These are phyloP conservation scores for Lasiosphaeria hispida DNA, from an alignment of 495 filamentous ascomycete species.

Conservation along the genomic window DNA sequence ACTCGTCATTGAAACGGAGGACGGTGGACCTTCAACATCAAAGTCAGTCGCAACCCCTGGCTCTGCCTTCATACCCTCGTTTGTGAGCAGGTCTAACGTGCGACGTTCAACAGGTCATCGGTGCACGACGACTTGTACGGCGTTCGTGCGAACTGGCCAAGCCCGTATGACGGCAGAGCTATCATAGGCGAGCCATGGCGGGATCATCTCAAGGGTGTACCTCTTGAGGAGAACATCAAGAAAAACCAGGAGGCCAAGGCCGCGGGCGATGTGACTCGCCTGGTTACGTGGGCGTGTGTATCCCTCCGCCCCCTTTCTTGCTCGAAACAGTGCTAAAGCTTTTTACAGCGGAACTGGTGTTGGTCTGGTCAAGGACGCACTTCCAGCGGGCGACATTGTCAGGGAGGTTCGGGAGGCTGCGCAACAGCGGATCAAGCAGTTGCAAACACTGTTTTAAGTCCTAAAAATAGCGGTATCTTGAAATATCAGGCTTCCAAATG, in stretches of 20 bases:
- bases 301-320: neutral
- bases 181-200: conserved; percentile 58
- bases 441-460: too few relatives aligned
- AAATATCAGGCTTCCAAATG: too few relatives aligned
- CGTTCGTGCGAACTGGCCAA: conserved; percentile 60
- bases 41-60: conserved; percentile 34
- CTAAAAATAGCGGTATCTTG: too few relatives aligned
- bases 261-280: conserved; percentile 29
- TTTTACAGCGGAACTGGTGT: conserved; percentile 49
- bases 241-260: conserved; percentile 53
- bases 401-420: conserved; percentile 58
- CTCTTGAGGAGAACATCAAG: conserved; percentile 55
- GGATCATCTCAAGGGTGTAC: conserved; percentile 55
- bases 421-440: too few relatives aligned
- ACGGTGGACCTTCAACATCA: conserved; percentile 64
- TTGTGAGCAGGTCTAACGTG: neutral
- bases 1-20: conserved; percentile 56
- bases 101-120: conserved; percentile 41
- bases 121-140: conserved; percentile 70
- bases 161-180: conserved; percentile 61
- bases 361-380: conserved; percentile 61
- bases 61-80: too few relatives aligned
- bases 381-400: conserved; percentile 70
- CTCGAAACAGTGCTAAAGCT: neutral
- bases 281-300: conserved; percentile 56